These are phyloP conservation scores for Diaporthe eres DNA, from an alignment of 2,329 filamentous ascomycete species.

Conservation along the genomic window DNA sequence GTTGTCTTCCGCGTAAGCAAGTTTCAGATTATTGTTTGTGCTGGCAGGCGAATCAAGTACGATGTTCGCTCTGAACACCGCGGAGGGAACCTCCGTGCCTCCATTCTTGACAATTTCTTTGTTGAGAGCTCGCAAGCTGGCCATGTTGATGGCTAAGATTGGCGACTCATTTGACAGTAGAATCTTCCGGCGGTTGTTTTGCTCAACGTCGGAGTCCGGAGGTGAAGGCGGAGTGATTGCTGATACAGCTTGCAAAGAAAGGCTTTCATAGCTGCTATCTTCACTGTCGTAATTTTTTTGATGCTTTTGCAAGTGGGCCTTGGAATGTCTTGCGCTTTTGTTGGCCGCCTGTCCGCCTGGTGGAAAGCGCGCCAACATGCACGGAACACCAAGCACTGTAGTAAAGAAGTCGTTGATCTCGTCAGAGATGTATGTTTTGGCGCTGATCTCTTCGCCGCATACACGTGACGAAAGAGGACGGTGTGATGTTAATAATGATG, in stretches of 20 bases:
- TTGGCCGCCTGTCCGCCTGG: slow-evolving; percentile 68
- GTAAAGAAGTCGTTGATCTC: slow-evolving; percentile 85
- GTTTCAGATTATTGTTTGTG: slow-evolving; percentile 55
- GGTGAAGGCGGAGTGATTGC: slow-evolving; percentile 62
- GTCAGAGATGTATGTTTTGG: slow-evolving; percentile 77
- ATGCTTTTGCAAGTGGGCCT: slow-evolving; percentile 76
- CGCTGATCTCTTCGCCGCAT: slow-evolving; percentile 83
- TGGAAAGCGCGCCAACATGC: slow-evolving; percentile 87
- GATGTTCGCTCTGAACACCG: slow-evolving; percentile 91
- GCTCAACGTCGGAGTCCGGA: slow-evolving; percentile 70
- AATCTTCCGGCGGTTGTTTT: slow-evolving; percentile 67
- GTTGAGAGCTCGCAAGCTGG: slow-evolving; percentile 86
- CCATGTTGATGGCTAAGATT: slow-evolving; percentile 85
- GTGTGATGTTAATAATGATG: slow-evolving; percentile 50
- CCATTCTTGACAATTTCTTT: slow-evolving; percentile 74
- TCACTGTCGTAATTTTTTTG: slow-evolving; percentile 52
- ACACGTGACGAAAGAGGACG: slow-evolving; percentile 74
- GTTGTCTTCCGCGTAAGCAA: slow-evolving; percentile 82
- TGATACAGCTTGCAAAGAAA: background rate
- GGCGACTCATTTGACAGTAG: slow-evolving; percentile 94
- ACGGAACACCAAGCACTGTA: slow-evolving; percentile 80
- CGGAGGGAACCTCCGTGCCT: slow-evolving; percentile 75
- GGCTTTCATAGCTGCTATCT: slow-evolving; percentile 42
- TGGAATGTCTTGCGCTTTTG: slow-evolving; percentile 76
- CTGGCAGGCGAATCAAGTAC: slow-evolving; percentile 70